phyloP scores from a whole-genome alignment of 2,329 filamentous ascomycete species.

The Triangularia setosa region DNA sequence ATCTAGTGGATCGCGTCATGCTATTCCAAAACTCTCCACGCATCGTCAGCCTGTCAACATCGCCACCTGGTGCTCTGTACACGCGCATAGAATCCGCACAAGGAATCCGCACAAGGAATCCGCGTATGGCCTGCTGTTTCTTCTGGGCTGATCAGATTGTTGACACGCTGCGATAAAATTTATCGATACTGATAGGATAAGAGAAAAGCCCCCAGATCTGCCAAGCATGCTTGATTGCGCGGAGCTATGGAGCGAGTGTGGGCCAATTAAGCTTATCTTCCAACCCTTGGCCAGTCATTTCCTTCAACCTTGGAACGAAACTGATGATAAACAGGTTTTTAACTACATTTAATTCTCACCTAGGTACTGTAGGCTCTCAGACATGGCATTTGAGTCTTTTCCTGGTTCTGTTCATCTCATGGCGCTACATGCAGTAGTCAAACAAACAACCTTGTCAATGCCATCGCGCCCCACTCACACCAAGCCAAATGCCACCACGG shows the following conservation, averaged over 20 bases:
- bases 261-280: background rate
- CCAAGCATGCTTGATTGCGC: background rate
- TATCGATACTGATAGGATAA: background rate
- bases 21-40: background rate
- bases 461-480: too few relatives aligned
- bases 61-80: background rate
- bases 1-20: background rate
- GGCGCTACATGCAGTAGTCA: too few relatives aligned
- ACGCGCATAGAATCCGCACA: background rate
- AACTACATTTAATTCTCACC: too few relatives aligned
- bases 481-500: too few relatives aligned
- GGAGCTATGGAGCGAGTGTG: background rate
- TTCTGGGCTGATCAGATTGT: background rate
- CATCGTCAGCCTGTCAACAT: background rate
- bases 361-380: too few relatives aligned
- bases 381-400: too few relatives aligned
- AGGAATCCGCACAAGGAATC: background rate
- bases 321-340: too few relatives aligned
- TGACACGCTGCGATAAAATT: background rate
- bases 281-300: too few relatives aligned
- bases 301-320: too few relatives aligned
- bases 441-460: too few relatives aligned
- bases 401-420: too few relatives aligned
- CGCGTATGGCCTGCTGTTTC: background rate
- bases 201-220: background rate